phyloP scores from a whole-genome alignment of 345 rosid genomes.

The Heritiera fomes region DNA sequence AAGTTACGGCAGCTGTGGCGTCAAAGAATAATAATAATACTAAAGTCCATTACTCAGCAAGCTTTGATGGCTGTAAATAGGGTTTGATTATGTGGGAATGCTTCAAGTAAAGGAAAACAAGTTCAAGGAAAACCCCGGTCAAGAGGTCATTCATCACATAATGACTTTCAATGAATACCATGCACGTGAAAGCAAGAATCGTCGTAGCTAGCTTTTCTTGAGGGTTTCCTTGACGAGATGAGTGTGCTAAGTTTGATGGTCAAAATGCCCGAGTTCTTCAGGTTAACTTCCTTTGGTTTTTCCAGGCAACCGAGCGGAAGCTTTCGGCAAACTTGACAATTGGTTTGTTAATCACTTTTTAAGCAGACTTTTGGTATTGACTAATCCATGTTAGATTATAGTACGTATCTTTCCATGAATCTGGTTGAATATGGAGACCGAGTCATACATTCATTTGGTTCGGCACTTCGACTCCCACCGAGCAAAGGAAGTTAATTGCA shows the following conservation, averaged over 20 bases:
- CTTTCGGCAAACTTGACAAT: background rate
- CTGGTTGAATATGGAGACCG: background rate
- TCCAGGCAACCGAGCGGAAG: background rate
- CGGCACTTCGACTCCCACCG: background rate
- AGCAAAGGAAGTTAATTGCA: background rate
- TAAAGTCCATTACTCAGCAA: background rate
- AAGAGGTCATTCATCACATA: slow-evolving; percentile 22
- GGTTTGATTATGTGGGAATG: background rate
- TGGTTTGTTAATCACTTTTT: background rate
- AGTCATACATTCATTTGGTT: background rate
- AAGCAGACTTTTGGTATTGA: slow-evolving; percentile 10
- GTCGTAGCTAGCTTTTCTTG: background rate
- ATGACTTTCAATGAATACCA: background rate
- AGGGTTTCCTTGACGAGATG: background rate
- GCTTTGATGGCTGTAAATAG: background rate
- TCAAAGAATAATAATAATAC: background rate
- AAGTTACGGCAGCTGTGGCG: slow-evolving; percentile 3
- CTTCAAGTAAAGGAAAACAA: background rate
- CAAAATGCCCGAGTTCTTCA: background rate
- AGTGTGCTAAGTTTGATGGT: background rate
- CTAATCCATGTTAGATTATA: no score
- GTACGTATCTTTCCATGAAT: background rate
- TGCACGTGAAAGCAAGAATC: background rate
- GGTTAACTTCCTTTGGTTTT: background rate
- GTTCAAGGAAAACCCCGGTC: background rate